Base-by-base conservation (phyloP, 345 rosid genomes). In the Abelmoschus esculentus region DNA sequence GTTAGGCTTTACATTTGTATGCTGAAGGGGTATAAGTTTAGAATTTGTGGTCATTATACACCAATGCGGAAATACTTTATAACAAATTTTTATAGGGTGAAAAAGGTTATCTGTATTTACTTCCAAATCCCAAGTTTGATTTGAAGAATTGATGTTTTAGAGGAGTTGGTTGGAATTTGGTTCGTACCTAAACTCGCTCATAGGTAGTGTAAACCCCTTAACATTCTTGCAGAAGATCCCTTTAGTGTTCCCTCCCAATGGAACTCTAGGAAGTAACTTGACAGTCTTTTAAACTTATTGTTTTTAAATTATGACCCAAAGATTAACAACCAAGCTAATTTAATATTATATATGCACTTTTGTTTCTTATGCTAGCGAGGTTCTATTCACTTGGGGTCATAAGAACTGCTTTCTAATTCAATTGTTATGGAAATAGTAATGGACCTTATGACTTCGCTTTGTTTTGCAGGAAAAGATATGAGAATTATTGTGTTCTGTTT, bases 381-480 rank as follows among this genome's bases (percentile, higher is more conserved):
- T 7, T 8, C 4, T 54, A 54, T 54, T 29, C 60, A 29, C n/a
- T 22, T 32, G 31, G 13, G 18, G 18, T 40, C 26, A 42, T 42
- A 29, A 58, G 19, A 52, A 15, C 66, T 11, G 7, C 19, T 70
- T 59, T 52, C 52, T 31, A 44, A 63, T 47, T 58, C 19, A 49
- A 65, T 52, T 66, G 55, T n/a, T 60, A 29, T 53, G 29, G 49
- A 17, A 36, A 66, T 13, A 44, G 60, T 44, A 46, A 7, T 58
- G 13, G 42, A 59, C 14, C 29, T 44, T 26, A 61, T 61, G 19
- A 32, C 31, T 63, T 56, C 67, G 70, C 49, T 54, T 73, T 8
- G 1, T 76, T 79, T 78, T 78, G 76, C 80, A 95, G 99, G 99
- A 71, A 95, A 91, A 79, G 99, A 95, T 80, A 91, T 95, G 99